A percentile compares a stretch with the other conserved stretches of the same genome.
phyloP scores from a whole-genome alignment of 2,329 filamentous ascomycete genomes.

The Xylaria sp. region DNA sequence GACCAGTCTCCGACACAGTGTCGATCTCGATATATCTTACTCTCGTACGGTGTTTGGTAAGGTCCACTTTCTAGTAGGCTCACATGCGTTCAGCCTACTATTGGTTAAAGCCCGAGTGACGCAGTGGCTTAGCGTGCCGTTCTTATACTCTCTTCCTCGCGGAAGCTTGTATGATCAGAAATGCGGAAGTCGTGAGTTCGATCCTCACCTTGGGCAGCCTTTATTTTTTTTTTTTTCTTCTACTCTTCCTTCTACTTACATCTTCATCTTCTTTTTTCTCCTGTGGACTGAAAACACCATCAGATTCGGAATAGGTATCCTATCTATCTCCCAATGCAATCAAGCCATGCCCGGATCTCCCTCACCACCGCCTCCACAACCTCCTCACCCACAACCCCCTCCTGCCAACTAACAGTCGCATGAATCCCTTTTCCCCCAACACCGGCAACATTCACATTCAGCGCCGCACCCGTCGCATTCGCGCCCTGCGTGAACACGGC shows the following conservation, averaged over 20 bases:
- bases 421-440: constrained; percentile 38
- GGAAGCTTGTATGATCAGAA: constrained; percentile 12
- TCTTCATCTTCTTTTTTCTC: neutral
- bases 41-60: too few species aligned
- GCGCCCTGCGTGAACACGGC: constrained; percentile 47
- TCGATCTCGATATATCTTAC: too few species aligned
- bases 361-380: constrained; percentile 35
- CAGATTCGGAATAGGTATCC: too few species aligned
- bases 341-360: constrained; percentile 35
- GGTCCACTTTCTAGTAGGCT: neutral
- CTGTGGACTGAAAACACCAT: too few species aligned
- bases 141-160: constrained; percentile 12
- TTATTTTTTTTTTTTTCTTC: neutral
- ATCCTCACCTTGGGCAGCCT: constrained; percentile 15
- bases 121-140: constrained; percentile 18
- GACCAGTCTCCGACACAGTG: too few species aligned
- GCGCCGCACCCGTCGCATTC: constrained; percentile 38
- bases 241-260: neutral
- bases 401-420: constrained; percentile 45
- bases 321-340: constrained; percentile 15
- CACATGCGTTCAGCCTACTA: neutral
- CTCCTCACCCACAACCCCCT: constrained; percentile 37
- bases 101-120: constrained; percentile 5
- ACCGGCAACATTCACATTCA: constrained; percentile 45
- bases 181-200: constrained; percentile 20